Base-by-base conservation (phyloP, 805 yeast genomes). In the Yarrowia phangngaensis region DNA sequence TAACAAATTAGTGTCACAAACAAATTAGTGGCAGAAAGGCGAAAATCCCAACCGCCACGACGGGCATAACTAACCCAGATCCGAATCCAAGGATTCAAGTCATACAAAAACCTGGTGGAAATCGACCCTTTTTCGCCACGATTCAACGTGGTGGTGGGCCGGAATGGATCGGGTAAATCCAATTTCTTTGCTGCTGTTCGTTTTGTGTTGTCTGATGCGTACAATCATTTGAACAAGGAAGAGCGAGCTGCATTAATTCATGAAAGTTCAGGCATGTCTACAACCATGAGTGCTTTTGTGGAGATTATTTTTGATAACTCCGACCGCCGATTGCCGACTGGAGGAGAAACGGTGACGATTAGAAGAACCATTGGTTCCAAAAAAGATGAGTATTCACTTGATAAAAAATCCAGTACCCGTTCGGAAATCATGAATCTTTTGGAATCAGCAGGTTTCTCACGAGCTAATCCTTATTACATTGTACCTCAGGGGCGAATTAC, bases 401-500 rank as follows among this genome's bases (percentile, higher is more conserved):
- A 92, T 63, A 81, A 82, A 36, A 82, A 78, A 58, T 73, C 85
- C 11, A 84, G 90, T 3, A 81, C 90, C 1, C 76, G 88, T 57
- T 72, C 83, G 2, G 97, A 88, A 60, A 74, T 89, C 12, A 79
- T 80, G 78, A 83, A 84, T 54, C 67, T 86, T 54, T 70, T 89
- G 27, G 97, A 90, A 63, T 81, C 85, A 59, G 95, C 95, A 0
- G 98, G 98, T 0, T 87, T 92, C 60, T 84, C 95, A 0, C 74
- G 84, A 53, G 79, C 87, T 5, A 89, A 88, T 55, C 96, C 97
- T 1, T 90, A 89, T 64, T 90, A 90, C 63, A 90, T 92, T 56
- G 97, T 92, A 4, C 97, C 98, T 0, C 98, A 92, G 65, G 98
- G 98, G 15, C 74, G 85, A 57, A 86, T 92, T 57, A 83, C 95